Conservation (phyloP, 495 filamentous ascomycete species). For the Aeminium ludgeri region DNA sequence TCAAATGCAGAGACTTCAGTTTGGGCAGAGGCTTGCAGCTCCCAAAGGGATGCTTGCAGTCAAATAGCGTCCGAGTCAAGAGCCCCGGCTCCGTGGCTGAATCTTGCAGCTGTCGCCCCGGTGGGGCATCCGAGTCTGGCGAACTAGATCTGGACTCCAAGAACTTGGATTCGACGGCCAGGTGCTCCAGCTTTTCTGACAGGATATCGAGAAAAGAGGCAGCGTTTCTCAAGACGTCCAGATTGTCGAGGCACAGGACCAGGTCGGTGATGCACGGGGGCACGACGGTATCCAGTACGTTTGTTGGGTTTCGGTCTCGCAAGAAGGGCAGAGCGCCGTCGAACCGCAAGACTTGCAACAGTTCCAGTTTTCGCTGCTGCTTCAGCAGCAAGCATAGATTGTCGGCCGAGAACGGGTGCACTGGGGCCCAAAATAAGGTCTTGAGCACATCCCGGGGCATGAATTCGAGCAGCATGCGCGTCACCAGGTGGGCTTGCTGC, state of each 20-base stretch:
- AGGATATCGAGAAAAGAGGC: too few relatives aligned
- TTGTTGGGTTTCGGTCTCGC: too few relatives aligned
- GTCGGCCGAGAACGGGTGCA: conserved; percentile 23
- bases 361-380: conserved; percentile 26
- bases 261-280: too few relatives aligned
- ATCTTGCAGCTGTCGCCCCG: conserved; percentile 23
- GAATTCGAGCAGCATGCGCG: conserved; percentile 27
- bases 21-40: conserved; percentile 23
- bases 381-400: conserved; percentile 25
- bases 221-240: too few relatives aligned
- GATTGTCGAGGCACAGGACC: too few relatives aligned
- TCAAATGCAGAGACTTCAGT: conserved; percentile 16
- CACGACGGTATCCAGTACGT: too few relatives aligned
- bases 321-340: too few relatives aligned
- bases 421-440: conserved; percentile 23
- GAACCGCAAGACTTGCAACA: conserved; percentile 24
- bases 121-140: conserved; percentile 11
- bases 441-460: conserved; percentile 26
- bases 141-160: too few relatives aligned
- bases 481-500: conserved; percentile 24
- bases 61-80: conserved; percentile 22
- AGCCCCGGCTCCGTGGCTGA: conserved; percentile 23
- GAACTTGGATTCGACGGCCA: conserved; percentile 25
- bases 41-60: conserved; percentile 23
- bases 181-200: conserved; percentile 18